Percentiles rank a stretch among this genome's conserved stretches.
Conservation (phyloP, 257 asterid species). For the Solanum ossicruentum region DNA sequence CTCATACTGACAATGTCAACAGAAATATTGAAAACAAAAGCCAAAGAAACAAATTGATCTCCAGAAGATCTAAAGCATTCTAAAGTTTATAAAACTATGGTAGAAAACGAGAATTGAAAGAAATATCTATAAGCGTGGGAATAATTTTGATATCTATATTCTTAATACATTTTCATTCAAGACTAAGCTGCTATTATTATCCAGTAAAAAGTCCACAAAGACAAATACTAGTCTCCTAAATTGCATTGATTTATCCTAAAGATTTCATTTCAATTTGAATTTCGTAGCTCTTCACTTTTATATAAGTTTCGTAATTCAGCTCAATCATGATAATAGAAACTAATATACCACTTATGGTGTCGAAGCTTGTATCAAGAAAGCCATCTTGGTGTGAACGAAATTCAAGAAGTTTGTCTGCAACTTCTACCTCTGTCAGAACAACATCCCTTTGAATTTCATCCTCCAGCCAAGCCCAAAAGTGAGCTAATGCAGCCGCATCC, state of each 20-base stretch:
- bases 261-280: no score
- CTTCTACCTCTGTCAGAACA: conserved; percentile 72
- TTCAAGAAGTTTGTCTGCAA: conserved; percentile 68
- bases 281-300: neutral
- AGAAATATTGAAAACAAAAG: neutral
- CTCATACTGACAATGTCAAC: neutral
- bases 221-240: no score
- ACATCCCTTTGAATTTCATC: conserved; percentile 46
- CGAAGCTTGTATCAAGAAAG: conserved; percentile 84
- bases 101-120: neutral
- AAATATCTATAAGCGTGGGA: neutral
- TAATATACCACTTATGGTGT: conserved; percentile 86
- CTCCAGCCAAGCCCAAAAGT: conserved; percentile 96
- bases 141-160: neutral
- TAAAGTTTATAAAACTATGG: neutral
- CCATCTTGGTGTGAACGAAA: conserved; percentile 85
- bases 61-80: neutral
- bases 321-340: conserved; percentile 2
- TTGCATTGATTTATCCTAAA: no score
- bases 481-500: conserved; percentile 95
- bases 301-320: neutral
- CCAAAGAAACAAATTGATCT: neutral
- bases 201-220: neutral
- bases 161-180: neutral
- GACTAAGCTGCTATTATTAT: neutral